Evolutionary conservation across 139 green algal genomes (phyloP), one percentile per base, ranked within the genome.

Genomic region (Tetratostichococcus sp.): DNA sequence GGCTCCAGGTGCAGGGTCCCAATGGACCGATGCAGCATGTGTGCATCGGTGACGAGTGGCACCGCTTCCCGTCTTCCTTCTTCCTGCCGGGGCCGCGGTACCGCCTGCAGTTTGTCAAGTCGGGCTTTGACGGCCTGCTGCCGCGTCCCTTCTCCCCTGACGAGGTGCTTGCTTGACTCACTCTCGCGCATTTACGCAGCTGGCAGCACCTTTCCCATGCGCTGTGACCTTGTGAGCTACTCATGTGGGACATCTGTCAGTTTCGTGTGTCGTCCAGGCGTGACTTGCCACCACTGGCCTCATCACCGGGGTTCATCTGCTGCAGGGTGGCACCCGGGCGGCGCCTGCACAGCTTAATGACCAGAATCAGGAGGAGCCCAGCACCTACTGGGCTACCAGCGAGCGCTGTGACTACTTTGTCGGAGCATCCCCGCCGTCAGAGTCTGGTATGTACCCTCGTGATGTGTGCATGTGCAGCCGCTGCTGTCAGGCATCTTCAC

Each of bases 31-130:
- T 25, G 50, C 65, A 79, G 25, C 33, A 58, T 17, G 87, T 96
- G 35, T 96, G 91, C 75, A 67, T 90, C 25, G 91, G 90, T 11
- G 81, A 70, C 32, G 91, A 96, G 77, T 96, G 91, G 91, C 78
- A 96, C 69, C 85, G 91, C 71, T 97, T 91, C 79, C 91, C 91
- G 19, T 91, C 86, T 22, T 89, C 89, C 50, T 96, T 95, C 85
- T 91, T 93, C 78, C 82, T 96, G 31, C 90, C 91, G 16, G 83
- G 72, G 4, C 70, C 81, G 4, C 16, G 28, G 1, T 91, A 96
- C 76, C 62, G 81, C 28, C 74, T 94, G 58, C 77, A 72, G 0
- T 96, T 95, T 69, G 69, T 96, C 31, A 80, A 85, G n/a, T 88
- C 85, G 30, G 84, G 84, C 17, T 96, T 96, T 65, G 25, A 72